A percentile compares a stretch with the other conserved stretches of the same genome.
Conservation (phyloP, 2,329 filamentous ascomycete genomes). For the Dendryphion nanum region DNA sequence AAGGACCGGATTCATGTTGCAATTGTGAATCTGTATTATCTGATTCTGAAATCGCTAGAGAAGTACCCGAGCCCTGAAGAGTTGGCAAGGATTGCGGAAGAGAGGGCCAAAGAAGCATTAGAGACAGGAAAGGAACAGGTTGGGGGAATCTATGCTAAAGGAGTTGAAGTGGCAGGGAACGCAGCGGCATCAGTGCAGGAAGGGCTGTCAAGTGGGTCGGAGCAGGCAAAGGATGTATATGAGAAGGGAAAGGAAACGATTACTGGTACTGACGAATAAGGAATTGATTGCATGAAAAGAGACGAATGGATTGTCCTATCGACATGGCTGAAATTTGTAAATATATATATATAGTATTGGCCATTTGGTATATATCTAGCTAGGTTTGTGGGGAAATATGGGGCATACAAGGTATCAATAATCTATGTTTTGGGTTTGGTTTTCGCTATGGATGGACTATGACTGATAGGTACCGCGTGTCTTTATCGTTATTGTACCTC, state of each 20-base stretch:
- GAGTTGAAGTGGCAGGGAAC: constrained; percentile 23
- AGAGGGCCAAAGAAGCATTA: constrained; percentile 28
- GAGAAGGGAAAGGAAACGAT: constrained; percentile 11
- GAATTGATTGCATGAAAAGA: too few species aligned
- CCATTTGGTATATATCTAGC: too few species aligned
- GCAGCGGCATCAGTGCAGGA: constrained; percentile 26
- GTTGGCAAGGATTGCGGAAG: constrained; percentile 30
- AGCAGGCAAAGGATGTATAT: constrained; percentile 23
- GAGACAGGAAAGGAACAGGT: constrained; percentile 31
- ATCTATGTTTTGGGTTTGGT: too few species aligned
- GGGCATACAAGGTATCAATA: too few species aligned
- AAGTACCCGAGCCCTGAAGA: constrained; percentile 43
- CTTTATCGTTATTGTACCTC: too few species aligned
- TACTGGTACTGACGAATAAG: too few species aligned
- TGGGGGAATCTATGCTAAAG: constrained; percentile 13
- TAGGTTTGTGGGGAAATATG: too few species aligned
- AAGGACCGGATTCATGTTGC: constrained; percentile 75
- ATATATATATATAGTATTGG: too few species aligned
- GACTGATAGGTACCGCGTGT: too few species aligned
- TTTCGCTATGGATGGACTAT: too few species aligned
- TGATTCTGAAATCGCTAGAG: constrained; percentile 53
- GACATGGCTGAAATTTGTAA: too few species aligned
- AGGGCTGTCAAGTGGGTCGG: constrained; percentile 20
- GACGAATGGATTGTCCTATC: too few species aligned
- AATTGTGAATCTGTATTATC: constrained; percentile 71